phyloP scores from a whole-genome alignment of 495 filamentous ascomycete genomes.

The Aspergillus ostianus region DNA sequence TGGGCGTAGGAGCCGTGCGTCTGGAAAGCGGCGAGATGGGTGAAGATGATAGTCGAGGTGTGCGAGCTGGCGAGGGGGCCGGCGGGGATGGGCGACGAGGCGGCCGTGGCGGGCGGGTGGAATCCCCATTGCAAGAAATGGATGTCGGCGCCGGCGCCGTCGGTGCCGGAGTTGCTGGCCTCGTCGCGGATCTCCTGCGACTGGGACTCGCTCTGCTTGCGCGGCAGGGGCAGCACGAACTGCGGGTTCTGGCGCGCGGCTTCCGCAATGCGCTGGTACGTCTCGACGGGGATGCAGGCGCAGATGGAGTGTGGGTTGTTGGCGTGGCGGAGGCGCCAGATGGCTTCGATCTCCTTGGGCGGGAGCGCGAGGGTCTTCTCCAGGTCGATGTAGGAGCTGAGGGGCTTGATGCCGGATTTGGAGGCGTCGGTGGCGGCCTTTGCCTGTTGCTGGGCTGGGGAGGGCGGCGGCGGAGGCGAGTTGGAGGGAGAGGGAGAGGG shows the following conservation, averaged over 20 bases:
- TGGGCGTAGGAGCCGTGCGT: slow-evolving; percentile 81
- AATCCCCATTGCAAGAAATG: slow-evolving; percentile 63
- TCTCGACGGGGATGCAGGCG: slow-evolving; percentile 71
- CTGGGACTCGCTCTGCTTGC: slow-evolving; percentile 33
- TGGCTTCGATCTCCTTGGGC: slow-evolving; percentile 73
- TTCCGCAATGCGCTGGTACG: slow-evolving; percentile 64
- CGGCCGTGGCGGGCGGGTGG: slow-evolving; percentile 71
- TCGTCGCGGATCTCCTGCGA: slow-evolving; percentile 30
- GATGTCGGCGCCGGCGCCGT: slow-evolving; percentile 39
- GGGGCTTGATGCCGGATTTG: slow-evolving; percentile 66
- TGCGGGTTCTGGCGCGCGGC: slow-evolving; percentile 73
- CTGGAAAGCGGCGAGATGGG: slow-evolving; percentile 88
- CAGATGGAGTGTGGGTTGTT: slow-evolving; percentile 67
- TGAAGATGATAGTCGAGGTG: slow-evolving; percentile 85
- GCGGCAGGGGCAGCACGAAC: slow-evolving; percentile 89
- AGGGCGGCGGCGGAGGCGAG: slow-evolving; percentile 29
- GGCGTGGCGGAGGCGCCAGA: slow-evolving; percentile 91
- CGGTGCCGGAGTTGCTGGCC: slow-evolving; percentile 5
- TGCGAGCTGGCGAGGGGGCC: slow-evolving; percentile 43
- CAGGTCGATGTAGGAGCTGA: slow-evolving; percentile 80
- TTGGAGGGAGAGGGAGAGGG: slow-evolving; percentile 27
- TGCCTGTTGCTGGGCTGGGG: slow-evolving; percentile 28
- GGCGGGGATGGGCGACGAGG: slow-evolving; percentile 50
- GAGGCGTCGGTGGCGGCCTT: slow-evolving; percentile 32
- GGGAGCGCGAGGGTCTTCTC: slow-evolving; percentile 71